These are phyloP conservation scores for Blastobotrys petasosporus DNA, from an alignment of 1,139 yeast genomes.

Conservation along the genomic window DNA sequence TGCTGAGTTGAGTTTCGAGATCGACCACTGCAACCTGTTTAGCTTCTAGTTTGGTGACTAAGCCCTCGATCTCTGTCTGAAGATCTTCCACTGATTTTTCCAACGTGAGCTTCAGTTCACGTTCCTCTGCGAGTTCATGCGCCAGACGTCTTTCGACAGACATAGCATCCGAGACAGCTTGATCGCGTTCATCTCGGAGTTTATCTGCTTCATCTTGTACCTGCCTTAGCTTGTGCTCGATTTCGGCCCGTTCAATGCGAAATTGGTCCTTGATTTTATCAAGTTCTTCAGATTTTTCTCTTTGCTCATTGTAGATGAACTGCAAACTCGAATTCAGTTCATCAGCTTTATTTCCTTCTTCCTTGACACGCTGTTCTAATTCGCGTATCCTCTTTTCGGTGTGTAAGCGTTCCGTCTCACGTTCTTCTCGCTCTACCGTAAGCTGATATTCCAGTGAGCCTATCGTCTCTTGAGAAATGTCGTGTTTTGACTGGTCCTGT, in stretches of 20 bases:
- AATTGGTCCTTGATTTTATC: constrained; percentile 28
- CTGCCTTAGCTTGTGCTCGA: constrained; percentile 22
- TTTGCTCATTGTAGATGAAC: constrained; percentile 39
- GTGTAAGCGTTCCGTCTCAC: constrained; percentile 31
- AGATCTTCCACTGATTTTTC: constrained; percentile 15
- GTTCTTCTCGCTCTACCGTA: constrained; percentile 28
- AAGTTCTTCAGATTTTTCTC: constrained; percentile 32
- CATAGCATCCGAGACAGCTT: constrained; percentile 16
- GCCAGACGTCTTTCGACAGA: constrained; percentile 13
- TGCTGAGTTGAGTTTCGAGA: constrained; percentile 28
- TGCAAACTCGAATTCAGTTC: constrained; percentile 37
- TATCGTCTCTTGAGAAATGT: constrained; percentile 16
- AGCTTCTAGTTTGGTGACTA: constrained; percentile 16
- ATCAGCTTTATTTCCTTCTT: constrained; percentile 33
- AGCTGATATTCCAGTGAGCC: constrained; percentile 34
- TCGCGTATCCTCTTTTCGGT: constrained; percentile 32
- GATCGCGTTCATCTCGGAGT: constrained; percentile 17
- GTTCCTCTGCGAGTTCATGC: constrained; percentile 17
- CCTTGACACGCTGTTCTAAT: constrained; percentile 29
- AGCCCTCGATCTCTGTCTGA: constrained; percentile 16
- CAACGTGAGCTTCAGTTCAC: constrained; percentile 17
- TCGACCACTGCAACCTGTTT: constrained; percentile 35
- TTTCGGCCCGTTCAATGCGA: constrained; percentile 20
- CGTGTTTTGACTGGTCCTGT: too few relatives aligned
- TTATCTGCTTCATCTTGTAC: constrained; percentile 13